Evolutionary conservation across 2,329 filamentous ascomycete species (phyloP), one percentile per base, ranked within the genome.

Genomic region (Colletotrichum tofieldiae): DNA sequence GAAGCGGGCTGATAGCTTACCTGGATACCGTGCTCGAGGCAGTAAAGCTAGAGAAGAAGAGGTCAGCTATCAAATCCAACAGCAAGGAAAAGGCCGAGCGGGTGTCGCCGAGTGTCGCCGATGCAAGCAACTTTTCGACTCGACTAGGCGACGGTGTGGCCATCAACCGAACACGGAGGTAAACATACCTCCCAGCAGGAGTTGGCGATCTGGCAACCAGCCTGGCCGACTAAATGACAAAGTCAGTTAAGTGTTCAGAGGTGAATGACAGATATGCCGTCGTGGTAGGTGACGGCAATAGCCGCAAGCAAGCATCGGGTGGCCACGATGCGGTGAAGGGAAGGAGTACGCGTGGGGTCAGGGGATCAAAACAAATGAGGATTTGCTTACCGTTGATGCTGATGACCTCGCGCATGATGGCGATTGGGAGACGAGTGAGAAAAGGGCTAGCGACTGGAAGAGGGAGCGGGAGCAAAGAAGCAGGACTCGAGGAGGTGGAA

Each of bases 201-300:
- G 90, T 99, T 99, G 88, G 96, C 96, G 84, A 99, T 99, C 86
- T 99, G 96, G 92, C 96, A 98, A 93, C 96, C 96, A 85, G 96
- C 96, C 92, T 99, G 96, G 88, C 96, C 96, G 90, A 99, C 96
- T 99, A 85, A 82, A 82, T 63, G 79, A 81, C 8, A 3, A 78
- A 76, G 87, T 93, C 83, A 93, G 90, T 32, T 35, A 59, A n/a
- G 12, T 37, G n/a, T 56, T 41, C 43, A 47, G 55, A 63, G 23
- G 4, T 71, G 72, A 65, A 71, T 67, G 63, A 67, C n/a, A 41
- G n/a, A n/a, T 35, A 66, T 71, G 59, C 59, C 67, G 65, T 55
- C 73, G 62, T 75, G 59, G 61, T 61, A 74, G 77, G 74, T 75
- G 77, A 76, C 43, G 26, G 58, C 64, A 47, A 62, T 56, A 66